Conservation (phyloP, 805 yeast genomes). For the Candida succiphila region DNA sequence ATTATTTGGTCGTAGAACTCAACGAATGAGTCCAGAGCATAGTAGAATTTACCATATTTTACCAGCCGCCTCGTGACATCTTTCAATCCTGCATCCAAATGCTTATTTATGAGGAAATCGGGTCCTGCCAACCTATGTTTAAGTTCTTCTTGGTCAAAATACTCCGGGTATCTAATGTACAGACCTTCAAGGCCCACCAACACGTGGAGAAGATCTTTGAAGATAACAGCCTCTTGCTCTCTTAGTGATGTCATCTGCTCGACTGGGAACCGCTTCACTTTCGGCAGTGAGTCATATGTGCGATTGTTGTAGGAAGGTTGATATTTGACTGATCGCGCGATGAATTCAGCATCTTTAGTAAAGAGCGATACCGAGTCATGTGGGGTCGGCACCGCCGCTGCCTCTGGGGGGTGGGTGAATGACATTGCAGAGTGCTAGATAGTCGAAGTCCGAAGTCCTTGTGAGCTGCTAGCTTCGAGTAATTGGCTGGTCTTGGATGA, state of each 20-base stretch:
- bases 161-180: constrained; percentile 59
- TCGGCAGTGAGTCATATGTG: not conserved
- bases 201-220: constrained; percentile 60
- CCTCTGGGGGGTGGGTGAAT: not conserved
- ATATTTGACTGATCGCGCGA: constrained; percentile 10
- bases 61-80: constrained; percentile 56
- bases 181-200: constrained; percentile 70
- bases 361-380: constrained; percentile 1
- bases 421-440: not conserved
- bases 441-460: too few relatives aligned
- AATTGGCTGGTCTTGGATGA: too few relatives aligned
- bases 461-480: too few relatives aligned
- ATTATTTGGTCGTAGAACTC: constrained; percentile 43
- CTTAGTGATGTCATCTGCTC: constrained; percentile 35
- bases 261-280: constrained; percentile 27
- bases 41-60: constrained; percentile 52
- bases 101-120: constrained; percentile 61
- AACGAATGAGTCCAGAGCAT: constrained; percentile 47
- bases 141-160: constrained; percentile 36
- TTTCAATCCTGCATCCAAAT: constrained; percentile 64
- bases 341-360: constrained; percentile 1
- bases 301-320: constrained; percentile 11
- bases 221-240: constrained; percentile 64
- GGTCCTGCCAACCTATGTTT: constrained; percentile 52
- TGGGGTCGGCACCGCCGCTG: not conserved